Evolutionary conservation across 129 eudicot species (phyloP), one percentile per base, ranked within the genome.

Genomic region (Logfia minima): DNA sequence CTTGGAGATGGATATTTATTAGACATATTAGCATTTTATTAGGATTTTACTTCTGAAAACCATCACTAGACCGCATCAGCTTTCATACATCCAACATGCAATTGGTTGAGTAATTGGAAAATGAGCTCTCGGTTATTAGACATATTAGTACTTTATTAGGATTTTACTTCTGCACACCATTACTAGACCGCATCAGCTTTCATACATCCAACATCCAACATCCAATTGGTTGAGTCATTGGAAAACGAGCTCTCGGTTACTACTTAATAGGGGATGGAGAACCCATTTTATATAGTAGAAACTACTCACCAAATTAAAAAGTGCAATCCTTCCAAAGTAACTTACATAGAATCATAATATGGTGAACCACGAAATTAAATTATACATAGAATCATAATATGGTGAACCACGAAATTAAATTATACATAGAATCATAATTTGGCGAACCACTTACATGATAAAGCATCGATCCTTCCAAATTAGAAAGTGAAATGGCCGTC

Each of bases 361-460:
- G n/a, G n/a, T n/a, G n/a, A n/a, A n/a, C n/a, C n/a, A n/a, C n/a
- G n/a, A n/a, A n/a, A n/a, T n/a, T n/a, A n/a, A n/a, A n/a, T n/a
- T n/a, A n/a, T n/a, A n/a, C 45, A 39, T 39, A 39, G 45, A 39
- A 39, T 39, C 45, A 39, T 39, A 39, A 39, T 39, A 8, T 7
- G 45, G 45, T 39, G 45, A 39, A 39, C 45, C 28, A 78, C 96
- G 84, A 60, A 21, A 60, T 60, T 22, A 61, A 29, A 31, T 1
- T 34, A 39, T 32, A 32, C 35, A 32, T 35, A n/a, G 23, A 64
- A 75, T 8, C 22, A 53, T 35, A 37, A 68, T 21, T 10, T 56
- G 55, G 21, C 53, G 68, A 51, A 58, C 66, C 28, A 78, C 96
- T 86, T 90, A 93, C 98, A 82, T 93, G 96, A 79, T 80, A 88